A percentile compares a stretch with the other conserved stretches of the same genome.
Conservation (phyloP, 1,139 yeast genomes). For the Yamadazyma jaroonii region DNA sequence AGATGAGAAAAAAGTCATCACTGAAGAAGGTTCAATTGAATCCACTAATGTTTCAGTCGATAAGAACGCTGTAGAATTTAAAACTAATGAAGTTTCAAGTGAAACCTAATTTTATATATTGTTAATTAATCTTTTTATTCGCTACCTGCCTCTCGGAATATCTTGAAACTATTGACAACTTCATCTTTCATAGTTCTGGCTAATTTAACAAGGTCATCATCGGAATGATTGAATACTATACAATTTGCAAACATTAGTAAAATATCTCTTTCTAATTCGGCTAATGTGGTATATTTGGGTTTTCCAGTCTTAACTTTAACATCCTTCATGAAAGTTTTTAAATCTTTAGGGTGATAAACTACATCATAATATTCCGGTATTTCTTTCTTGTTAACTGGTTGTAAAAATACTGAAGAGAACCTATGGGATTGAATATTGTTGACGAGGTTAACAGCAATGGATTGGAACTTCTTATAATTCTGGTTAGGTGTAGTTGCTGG, state of each 20-base stretch:
- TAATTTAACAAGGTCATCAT: conserved; percentile 59
- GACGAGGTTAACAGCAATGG: conserved; percentile 56
- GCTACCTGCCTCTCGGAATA: conserved; percentile 38
- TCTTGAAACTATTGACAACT: conserved; percentile 46
- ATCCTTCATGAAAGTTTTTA: conserved; percentile 57
- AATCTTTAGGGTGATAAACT: conserved; percentile 63
- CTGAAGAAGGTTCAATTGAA: conserved; percentile 11
- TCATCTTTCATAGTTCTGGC: conserved; percentile 68
- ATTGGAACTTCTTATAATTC: conserved; percentile 48
- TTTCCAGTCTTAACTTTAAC: conserved; percentile 46
- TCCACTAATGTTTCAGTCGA: neutral
- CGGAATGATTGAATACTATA: conserved; percentile 72
- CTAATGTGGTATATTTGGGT: conserved; percentile 50
- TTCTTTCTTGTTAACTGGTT: conserved; percentile 63
- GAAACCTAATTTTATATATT: neutral
- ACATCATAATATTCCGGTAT: conserved; percentile 69
- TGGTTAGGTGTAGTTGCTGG: conserved; percentile 25
- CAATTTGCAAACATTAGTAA: conserved; percentile 82
- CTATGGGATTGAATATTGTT: conserved; percentile 67
- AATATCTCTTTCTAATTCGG: conserved; percentile 65
- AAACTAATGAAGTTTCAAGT: neutral
- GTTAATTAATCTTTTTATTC: neutral
- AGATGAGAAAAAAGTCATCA: conserved; percentile 22
- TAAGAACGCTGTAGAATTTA: neutral
- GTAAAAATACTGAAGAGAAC: conserved; percentile 70